A percentile compares a stretch with the other conserved stretches of the same genome.
These are phyloP conservation scores for Fusarium setosum DNA, from an alignment of 2,329 filamentous ascomycete species.

Conservation along the genomic window DNA sequence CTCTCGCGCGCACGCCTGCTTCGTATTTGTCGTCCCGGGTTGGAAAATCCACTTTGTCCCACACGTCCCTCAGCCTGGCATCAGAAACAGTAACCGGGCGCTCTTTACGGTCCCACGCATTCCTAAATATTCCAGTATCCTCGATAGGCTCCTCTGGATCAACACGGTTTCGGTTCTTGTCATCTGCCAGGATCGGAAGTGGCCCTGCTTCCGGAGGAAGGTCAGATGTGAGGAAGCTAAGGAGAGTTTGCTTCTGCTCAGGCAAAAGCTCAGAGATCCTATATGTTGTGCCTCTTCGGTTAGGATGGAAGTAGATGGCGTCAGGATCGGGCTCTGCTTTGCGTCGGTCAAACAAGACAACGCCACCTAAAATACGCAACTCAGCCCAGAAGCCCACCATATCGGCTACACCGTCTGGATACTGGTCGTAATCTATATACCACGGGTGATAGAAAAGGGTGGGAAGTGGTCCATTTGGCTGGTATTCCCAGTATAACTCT, in stretches of 20 bases:
- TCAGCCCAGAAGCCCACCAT: slow-evolving; percentile 16
- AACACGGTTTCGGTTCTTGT: neutral
- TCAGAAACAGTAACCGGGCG: neutral
- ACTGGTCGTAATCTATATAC: neutral
- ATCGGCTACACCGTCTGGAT: neutral
- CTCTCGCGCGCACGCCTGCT: neutral
- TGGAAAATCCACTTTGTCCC: neutral
- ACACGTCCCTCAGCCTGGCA: neutral
- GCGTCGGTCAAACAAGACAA: slow-evolving; percentile 6
- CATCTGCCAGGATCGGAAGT: neutral
- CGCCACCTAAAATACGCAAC: neutral
- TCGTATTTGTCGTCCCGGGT: neutral
- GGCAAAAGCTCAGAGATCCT: neutral
- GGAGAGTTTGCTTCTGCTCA: neutral
- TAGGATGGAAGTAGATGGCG: slow-evolving; percentile 3
- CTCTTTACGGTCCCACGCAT: neutral
- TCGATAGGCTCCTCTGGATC: slow-evolving; percentile 2
- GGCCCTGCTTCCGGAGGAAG: neutral
- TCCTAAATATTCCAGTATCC: neutral
- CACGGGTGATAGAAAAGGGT: slow-evolving; percentile 43
- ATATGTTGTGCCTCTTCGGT: neutral
- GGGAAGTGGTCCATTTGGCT: slow-evolving; percentile 25
- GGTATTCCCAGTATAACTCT: neutral
- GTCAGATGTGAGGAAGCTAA: neutral
- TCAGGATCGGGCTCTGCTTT: neutral